A percentile compares a stretch with the other conserved stretches of the same genome.
Evolutionary conservation across 2,329 filamentous ascomycete species (phyloP).

Genomic region (Aureobasidium sp.): DNA sequence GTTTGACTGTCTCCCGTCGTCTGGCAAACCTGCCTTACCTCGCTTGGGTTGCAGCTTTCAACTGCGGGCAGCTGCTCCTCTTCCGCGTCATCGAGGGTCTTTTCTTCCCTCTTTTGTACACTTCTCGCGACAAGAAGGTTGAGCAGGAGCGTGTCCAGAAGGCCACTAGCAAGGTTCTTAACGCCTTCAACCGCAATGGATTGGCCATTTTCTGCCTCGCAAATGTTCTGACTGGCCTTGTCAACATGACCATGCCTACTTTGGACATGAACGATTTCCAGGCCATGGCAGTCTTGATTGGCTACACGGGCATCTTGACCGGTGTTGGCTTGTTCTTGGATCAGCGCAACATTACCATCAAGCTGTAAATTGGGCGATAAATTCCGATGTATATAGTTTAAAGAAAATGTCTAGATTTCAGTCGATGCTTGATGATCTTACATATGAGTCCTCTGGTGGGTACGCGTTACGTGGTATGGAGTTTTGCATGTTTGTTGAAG

Average conservation of each 20-base stretch:
- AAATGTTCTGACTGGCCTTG: constrained; percentile 79
- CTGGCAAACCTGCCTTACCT: constrained; percentile 92
- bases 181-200: constrained; percentile 83
- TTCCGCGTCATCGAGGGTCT: constrained; percentile 72
- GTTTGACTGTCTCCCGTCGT: constrained; percentile 73
- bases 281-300: constrained; percentile 68
- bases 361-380: constrained; percentile 45
- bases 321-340: constrained; percentile 62
- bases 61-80: constrained; percentile 70
- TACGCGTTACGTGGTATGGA: too few relatives aligned
- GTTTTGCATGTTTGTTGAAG: background rate
- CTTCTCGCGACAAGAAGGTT: constrained; percentile 43
- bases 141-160: constrained; percentile 59
- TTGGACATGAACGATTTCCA: constrained; percentile 58
- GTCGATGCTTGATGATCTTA: background rate
- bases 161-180: constrained; percentile 74
- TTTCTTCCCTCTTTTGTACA: constrained; percentile 68
- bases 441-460: too few relatives aligned
- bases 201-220: constrained; percentile 78
- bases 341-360: constrained; percentile 60
- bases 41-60: constrained; percentile 88
- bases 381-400: background rate
- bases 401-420: background rate
- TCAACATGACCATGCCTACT: constrained; percentile 83
- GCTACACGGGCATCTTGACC: constrained; percentile 63